Evolutionary conservation across 208 protist species (phyloP), one percentile per base, ranked within the genome.

Genomic region (Acanthamoeba healyi): DNA sequence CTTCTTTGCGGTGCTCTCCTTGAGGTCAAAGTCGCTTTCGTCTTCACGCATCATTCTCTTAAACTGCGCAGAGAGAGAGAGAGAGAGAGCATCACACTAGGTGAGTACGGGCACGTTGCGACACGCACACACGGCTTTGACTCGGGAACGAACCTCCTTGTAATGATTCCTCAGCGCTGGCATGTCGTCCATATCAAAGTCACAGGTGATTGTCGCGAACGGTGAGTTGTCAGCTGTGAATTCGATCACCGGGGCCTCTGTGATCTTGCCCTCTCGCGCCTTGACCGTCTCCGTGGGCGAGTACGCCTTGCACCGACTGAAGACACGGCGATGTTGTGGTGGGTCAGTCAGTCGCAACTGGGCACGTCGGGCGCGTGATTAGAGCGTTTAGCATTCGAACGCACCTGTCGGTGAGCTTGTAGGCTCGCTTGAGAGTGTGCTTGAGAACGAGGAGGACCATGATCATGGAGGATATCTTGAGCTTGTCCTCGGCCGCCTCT

Each of bases 401-500:
- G 49, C 15, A 54, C 49, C 49, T 92, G 61, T 92, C 61, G 36
- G 54, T 49, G 6, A 92, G 61, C 19, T 74, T 74, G 44, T 92
- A 92, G 40, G 63, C 36, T 36, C 44, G 86, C 36, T 92, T 92
- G 36, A 92, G 86, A 4, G 44, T 65, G 24, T 92, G 29, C 54
- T 92, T 92, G 40, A 92, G 49, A 5, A 74, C 61, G 22, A 92
- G 58, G 17, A 92, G 29, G 44, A 92, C 74, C 63, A 92, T 92
- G 24, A 92, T 54, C 61, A 77, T 92, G 7, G 86, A 15, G 5
- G 86, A 65, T 19, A 22, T 92, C 86, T 77, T 92, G 86, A 92
- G 38, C 58, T 77, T 40, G 22, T 92, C 61, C 61, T 92, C 54
- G 54, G 22, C 7, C 22, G 46, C 61, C 10, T 46, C 5, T 42